Evolutionary conservation across 306 rosid genomes (phyloP).

Genomic region (Quercus bicolor): DNA sequence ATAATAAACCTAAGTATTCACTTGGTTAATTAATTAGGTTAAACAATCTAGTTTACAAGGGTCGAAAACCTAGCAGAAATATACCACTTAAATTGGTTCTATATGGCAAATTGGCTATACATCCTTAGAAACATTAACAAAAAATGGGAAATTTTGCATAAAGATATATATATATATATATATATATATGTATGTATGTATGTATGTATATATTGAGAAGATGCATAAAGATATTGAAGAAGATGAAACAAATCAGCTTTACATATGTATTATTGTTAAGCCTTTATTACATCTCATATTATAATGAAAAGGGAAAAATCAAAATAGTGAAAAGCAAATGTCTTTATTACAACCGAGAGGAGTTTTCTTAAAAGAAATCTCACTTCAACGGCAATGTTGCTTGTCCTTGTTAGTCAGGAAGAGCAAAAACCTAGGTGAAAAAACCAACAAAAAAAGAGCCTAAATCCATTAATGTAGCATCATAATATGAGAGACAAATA

Average conservation of each 20-base stretch:
- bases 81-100: neutral
- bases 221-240: neutral
- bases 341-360: constrained; percentile 21
- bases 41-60: too few relatives aligned
- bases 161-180: too few relatives aligned
- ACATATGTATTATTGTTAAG: neutral
- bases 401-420: constrained; percentile 28
- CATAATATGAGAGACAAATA: constrained; percentile 1
- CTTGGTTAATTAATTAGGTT: too few relatives aligned
- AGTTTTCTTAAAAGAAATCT: neutral
- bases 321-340: neutral
- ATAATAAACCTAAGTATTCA: too few relatives aligned
- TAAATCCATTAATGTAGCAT: constrained; percentile 14
- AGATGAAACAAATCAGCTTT: neutral
- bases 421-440: constrained; percentile 9
- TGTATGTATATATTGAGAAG: too few relatives aligned
- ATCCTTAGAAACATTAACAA: too few relatives aligned
- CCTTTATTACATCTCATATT: constrained; percentile 1
- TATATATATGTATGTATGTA: too few relatives aligned
- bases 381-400: constrained; percentile 4
- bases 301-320: neutral
- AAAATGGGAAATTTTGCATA: too few relatives aligned
- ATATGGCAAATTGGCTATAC: too few relatives aligned
- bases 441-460: constrained; percentile 5
- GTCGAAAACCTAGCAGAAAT: too few relatives aligned